phyloP scores from a whole-genome alignment of 2,329 filamentous ascomycete species.

The Dothideomycetes sp. region DNA sequence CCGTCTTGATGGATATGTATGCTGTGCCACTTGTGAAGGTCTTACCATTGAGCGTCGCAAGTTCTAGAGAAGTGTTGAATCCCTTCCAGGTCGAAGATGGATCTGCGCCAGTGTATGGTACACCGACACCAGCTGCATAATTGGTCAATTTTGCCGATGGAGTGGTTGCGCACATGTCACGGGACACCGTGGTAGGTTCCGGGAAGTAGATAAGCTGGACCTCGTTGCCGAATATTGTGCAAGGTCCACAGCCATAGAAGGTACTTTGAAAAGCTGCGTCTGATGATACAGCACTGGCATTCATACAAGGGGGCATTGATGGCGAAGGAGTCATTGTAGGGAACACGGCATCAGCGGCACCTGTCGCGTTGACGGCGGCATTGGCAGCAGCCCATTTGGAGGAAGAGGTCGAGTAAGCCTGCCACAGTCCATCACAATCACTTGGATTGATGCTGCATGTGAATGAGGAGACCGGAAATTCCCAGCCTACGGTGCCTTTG shows the following conservation, averaged over 20 bases:
- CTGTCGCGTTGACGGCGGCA: slow-evolving; percentile 5
- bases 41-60: slow-evolving; percentile 18
- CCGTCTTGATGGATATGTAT: slow-evolving; percentile 23
- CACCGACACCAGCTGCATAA: slow-evolving; percentile 18
- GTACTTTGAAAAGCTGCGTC: slow-evolving; percentile 14
- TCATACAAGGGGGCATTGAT: slow-evolving; percentile 20
- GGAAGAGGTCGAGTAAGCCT: slow-evolving; percentile 20
- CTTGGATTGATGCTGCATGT: slow-evolving; percentile 19
- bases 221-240: slow-evolving; percentile 24
- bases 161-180: slow-evolving; percentile 24
- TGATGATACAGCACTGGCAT: slow-evolving; percentile 15
- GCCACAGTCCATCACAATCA: slow-evolving; percentile 23
- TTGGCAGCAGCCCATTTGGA: slow-evolving; percentile 12
- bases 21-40: slow-evolving; percentile 24
- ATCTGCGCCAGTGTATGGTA: slow-evolving; percentile 20
- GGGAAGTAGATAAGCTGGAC: slow-evolving; percentile 26
- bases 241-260: slow-evolving; percentile 23
- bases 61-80: slow-evolving; percentile 7
- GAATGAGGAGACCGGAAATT: slow-evolving; percentile 18
- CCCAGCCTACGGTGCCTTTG: slow-evolving; percentile 10
- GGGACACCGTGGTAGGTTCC: slow-evolving; percentile 17
- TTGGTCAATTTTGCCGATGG: slow-evolving; percentile 20
- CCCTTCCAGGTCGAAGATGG: slow-evolving; percentile 15
- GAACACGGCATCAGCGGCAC: not conserved
- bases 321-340: slow-evolving; percentile 17